Conservation (phyloP, 225 moss, liverwort and hornwort genomes). For the Polytrichum commune region DNA sequence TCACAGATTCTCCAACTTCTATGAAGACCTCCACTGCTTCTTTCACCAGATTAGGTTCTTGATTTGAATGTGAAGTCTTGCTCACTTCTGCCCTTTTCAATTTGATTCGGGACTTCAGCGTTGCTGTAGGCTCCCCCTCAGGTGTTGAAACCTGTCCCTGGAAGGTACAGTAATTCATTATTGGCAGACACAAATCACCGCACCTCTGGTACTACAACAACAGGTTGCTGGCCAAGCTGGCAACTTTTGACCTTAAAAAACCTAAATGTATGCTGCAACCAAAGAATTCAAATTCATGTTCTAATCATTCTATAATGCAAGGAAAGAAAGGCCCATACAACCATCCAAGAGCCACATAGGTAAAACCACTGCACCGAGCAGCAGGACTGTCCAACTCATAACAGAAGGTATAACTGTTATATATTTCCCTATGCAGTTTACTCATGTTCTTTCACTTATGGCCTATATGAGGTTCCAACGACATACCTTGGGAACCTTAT, state of each 20-base stretch:
- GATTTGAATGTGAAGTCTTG: constrained; percentile 56
- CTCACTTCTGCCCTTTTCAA: constrained; percentile 50
- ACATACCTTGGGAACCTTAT: constrained; percentile 65
- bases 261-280: too few relatives aligned
- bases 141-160: constrained; percentile 47
- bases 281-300: too few relatives aligned
- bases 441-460: too few relatives aligned
- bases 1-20: constrained; percentile 42
- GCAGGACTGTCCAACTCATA: too few relatives aligned
- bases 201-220: not conserved
- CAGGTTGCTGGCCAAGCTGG: not conserved
- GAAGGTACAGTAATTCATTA: constrained; percentile 14
- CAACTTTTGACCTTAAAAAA: too few relatives aligned
- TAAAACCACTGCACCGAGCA: too few relatives aligned
- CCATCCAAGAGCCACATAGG: too few relatives aligned
- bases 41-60: constrained; percentile 57
- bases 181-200: too few relatives aligned
- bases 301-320: too few relatives aligned
- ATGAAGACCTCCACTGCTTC: constrained; percentile 27
- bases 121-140: constrained; percentile 58
- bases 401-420: too few relatives aligned
- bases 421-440: too few relatives aligned
- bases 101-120: constrained; percentile 75
- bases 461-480: not conserved
- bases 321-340: too few relatives aligned